Evolutionary conservation across 2,329 filamentous ascomycete genomes (phyloP).

Genomic region (Didymella segeticola): DNA sequence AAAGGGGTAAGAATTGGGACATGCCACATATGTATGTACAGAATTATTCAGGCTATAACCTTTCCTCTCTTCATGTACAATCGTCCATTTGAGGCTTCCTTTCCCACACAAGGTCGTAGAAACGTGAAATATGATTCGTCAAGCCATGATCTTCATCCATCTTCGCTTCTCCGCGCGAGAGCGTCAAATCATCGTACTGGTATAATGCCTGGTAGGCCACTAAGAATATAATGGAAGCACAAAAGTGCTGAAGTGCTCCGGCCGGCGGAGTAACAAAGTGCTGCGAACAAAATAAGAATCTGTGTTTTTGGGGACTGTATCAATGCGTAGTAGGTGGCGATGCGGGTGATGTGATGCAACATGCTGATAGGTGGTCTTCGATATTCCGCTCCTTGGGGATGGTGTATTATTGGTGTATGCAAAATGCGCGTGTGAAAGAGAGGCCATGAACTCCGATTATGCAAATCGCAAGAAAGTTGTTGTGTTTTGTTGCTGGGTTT

Average conservation of each 20-base stretch:
- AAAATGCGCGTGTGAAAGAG: not conserved
- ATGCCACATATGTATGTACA: slow-evolving; percentile 12
- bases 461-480: not conserved
- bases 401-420: slow-evolving; percentile 8
- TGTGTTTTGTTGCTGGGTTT: not conserved
- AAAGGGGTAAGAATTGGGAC: slow-evolving; percentile 1
- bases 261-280: slow-evolving; percentile 10
- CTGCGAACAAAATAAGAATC: not conserved
- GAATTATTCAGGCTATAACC: slow-evolving; percentile 1
- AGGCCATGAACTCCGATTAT: slow-evolving; percentile 8
- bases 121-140: slow-evolving; percentile 8
- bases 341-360: slow-evolving; percentile 2
- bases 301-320: not conserved
- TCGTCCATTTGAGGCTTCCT: slow-evolving; percentile 1
- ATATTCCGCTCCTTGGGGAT: not conserved
- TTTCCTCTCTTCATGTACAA: slow-evolving; percentile 7
- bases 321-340: not conserved
- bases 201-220: slow-evolving; percentile 3
- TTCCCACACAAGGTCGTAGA: not conserved
- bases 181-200: slow-evolving; percentile 1
- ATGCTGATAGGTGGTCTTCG: not conserved
- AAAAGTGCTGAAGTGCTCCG: slow-evolving; percentile 2
- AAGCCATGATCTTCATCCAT: slow-evolving; percentile 14
- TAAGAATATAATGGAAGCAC: not conserved
- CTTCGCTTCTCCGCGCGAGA: not conserved